Evolutionary conservation across 257 asterid genomes (phyloP).

Genomic region (Solanum sejunctum): DNA sequence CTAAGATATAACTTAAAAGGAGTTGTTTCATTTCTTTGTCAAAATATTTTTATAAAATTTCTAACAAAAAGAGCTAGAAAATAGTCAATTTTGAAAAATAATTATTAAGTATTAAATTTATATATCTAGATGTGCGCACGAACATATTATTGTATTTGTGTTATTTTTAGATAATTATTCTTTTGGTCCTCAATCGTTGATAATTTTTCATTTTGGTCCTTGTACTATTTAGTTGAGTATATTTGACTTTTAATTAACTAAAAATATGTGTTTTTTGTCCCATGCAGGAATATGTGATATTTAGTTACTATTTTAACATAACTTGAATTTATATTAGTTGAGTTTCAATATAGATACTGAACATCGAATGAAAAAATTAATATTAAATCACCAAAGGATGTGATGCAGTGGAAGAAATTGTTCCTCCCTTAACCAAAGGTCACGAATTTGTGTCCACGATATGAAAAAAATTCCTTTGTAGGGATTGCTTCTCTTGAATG

Average conservation of each 20-base stretch:
- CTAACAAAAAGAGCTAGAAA: not conserved
- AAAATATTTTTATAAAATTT: not conserved
- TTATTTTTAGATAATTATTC: not conserved
- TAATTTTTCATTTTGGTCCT: not conserved
- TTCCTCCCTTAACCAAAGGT: too few relatives aligned
- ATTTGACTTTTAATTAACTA: not conserved
- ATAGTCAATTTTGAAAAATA: not conserved
- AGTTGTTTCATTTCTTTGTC: not conserved
- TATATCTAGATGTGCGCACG: not conserved
- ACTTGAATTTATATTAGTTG: too few relatives aligned
- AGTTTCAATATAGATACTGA: too few relatives aligned
- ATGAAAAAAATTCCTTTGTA: too few relatives aligned
- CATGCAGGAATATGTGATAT: not conserved
- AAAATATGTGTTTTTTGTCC: not conserved
- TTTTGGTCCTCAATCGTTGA: not conserved
- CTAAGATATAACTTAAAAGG: not conserved
- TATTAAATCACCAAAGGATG: too few relatives aligned
- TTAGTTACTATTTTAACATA: too few relatives aligned
- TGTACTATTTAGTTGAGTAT: not conserved
- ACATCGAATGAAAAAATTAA: too few relatives aligned
- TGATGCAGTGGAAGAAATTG: too few relatives aligned
- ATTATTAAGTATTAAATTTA: not conserved
- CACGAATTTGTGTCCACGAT: too few relatives aligned
- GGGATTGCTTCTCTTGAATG: too few relatives aligned
- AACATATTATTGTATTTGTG: not conserved